Evolutionary conservation across 1,284 basidiomycete genomes (phyloP).

Genomic region (Cyathus olla): DNA sequence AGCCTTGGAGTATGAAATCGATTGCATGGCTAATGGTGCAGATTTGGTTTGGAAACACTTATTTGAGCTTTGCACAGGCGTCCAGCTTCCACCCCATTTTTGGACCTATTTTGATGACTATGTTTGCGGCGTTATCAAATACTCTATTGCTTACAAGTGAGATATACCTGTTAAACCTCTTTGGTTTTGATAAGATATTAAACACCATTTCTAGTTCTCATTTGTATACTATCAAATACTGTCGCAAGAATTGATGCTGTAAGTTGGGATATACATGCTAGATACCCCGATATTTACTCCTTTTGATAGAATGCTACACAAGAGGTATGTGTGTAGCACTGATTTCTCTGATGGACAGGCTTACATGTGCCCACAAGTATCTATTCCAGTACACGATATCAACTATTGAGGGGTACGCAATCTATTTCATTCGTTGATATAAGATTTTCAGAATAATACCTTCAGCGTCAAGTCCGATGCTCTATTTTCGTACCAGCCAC

Average conservation of each 20-base stretch:
- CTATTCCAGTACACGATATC: constrained; percentile 89
- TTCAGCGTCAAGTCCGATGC: constrained; percentile 87
- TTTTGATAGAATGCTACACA: constrained; percentile 88
- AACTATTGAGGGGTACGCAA: constrained; percentile 86
- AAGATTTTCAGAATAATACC: constrained; percentile 4
- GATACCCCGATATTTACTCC: too few species aligned
- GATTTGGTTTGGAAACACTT: constrained; percentile 89
- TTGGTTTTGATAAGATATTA: neutral
- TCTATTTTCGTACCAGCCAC: constrained; percentile 91
- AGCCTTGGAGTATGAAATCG: constrained; percentile 73
- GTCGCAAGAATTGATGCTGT: constrained; percentile 85
- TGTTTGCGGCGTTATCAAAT: constrained; percentile 86
- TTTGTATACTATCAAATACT: constrained; percentile 89
- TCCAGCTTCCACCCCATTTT: constrained; percentile 86
- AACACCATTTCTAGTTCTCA: constrained; percentile 65
- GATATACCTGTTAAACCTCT: constrained; percentile 27
- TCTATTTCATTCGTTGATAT: neutral
- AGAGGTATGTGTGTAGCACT: constrained; percentile 62
- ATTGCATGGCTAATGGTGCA: constrained; percentile 88
- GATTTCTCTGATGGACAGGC: neutral
- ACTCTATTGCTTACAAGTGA: constrained; percentile 84
- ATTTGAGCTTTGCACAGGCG: constrained; percentile 75
- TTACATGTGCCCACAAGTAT: constrained; percentile 58
- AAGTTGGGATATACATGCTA: constrained; percentile 35
- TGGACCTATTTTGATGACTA: constrained; percentile 88